Conservation (phyloP, 352 stramenopile species). For the Globisporangium rhizosaccharum region DNA sequence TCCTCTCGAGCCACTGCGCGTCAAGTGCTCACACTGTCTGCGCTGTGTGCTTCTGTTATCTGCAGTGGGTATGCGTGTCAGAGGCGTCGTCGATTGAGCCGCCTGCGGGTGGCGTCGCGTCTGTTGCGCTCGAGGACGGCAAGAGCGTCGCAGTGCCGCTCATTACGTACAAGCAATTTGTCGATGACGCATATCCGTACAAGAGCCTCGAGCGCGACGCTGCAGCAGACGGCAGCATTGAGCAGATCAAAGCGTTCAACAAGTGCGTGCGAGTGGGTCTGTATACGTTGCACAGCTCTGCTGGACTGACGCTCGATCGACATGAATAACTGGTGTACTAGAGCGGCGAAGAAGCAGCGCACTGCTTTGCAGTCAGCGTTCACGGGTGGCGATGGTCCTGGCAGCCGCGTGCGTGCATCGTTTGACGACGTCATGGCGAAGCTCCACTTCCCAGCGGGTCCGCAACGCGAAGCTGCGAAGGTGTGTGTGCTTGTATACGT, state of each 20-base stretch:
- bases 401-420: slow-evolving; percentile 30
- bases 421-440: slow-evolving; percentile 74
- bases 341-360: slow-evolving; percentile 67
- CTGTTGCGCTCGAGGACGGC: slow-evolving; percentile 8
- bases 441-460: slow-evolving; percentile 56
- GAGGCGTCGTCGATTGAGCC: slow-evolving; percentile 40
- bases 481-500: slow-evolving; percentile 4
- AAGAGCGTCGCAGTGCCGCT: slow-evolving; percentile 13
- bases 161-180: slow-evolving; percentile 83
- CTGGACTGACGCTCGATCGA: not conserved
- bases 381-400: slow-evolving; percentile 42
- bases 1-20: too few species aligned
- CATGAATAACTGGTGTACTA: slow-evolving; percentile 1
- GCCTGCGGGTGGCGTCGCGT: slow-evolving; percentile 11
- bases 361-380: slow-evolving; percentile 76
- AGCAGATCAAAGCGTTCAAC: slow-evolving; percentile 69
- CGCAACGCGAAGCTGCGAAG: slow-evolving; percentile 43
- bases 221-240: slow-evolving; percentile 20
- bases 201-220: slow-evolving; percentile 29
- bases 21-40: not conserved
- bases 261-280: slow-evolving; percentile 20
- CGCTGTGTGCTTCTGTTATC: not conserved
- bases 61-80: slow-evolving; percentile 58
- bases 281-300: too few species aligned
- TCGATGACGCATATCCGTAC: slow-evolving; percentile 69